These are phyloP conservation scores for Fraxinus floribunda DNA, from an alignment of 305 asterid genomes.

Conservation along the genomic window DNA sequence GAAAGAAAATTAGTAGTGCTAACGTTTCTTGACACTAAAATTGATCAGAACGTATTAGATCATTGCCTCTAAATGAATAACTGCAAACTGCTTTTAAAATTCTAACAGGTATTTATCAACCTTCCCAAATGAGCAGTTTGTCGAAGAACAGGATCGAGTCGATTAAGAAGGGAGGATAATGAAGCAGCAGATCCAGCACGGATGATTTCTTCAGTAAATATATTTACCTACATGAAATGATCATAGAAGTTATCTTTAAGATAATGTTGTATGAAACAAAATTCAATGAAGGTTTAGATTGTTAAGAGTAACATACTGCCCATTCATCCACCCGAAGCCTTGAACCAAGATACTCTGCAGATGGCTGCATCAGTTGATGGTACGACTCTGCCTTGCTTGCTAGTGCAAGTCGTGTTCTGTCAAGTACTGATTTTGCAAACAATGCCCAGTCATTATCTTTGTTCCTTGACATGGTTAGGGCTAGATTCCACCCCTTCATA, in stretches of 20 bases:
- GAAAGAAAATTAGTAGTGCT: constrained; percentile 11
- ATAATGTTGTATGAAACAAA: constrained; percentile 9
- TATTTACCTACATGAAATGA: constrained; percentile 59
- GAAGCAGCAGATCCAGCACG: constrained; percentile 99
- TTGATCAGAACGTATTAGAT: constrained; percentile 2
- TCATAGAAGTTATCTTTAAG: constrained; percentile 24
- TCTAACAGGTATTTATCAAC: constrained; percentile 34
- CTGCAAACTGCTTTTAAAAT: not conserved
- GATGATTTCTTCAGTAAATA: constrained; percentile 95
- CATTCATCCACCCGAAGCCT: constrained; percentile 79
- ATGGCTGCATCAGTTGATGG: constrained; percentile 88
- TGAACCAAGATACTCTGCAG: constrained; percentile 97
- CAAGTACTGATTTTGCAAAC: constrained; percentile 94
- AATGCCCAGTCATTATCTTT: constrained; percentile 76
- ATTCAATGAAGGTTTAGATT: constrained; percentile 14
- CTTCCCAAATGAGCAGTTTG: constrained; percentile 94
- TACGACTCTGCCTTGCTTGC: constrained; percentile 88
- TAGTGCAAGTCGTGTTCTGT: constrained; percentile 90
- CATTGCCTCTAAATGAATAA: constrained; percentile 18
- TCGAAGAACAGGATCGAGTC: constrained; percentile 96
- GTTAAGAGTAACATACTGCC: constrained; percentile 63
- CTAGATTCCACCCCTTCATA: constrained; percentile 85
- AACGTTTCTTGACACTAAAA: constrained; percentile 11
- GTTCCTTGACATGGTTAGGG: constrained; percentile 63
- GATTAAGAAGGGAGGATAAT: constrained; percentile 86